Base-by-base conservation (phyloP, 352 stramenopile species). In the Phytopythium montanum region DNA sequence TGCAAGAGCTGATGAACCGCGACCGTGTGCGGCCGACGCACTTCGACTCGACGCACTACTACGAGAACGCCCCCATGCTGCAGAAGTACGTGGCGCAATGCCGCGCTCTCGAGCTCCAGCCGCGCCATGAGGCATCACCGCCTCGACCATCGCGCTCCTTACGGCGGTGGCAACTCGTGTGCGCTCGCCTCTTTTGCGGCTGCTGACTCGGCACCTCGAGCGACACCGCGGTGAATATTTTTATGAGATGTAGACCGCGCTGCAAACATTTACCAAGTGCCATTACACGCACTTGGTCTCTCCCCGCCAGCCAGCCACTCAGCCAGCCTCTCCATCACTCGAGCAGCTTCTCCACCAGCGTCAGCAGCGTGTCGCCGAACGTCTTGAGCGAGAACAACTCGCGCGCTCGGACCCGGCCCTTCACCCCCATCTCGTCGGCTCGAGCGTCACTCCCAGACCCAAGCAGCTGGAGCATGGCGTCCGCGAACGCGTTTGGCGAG, bases 31-130 rank as follows among this genome's bases (percentile, higher is more conserved):
- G 83, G 7, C 72, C 78, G 26, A 84, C 76, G 26, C 81, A 81
- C 52, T 92, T 93, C 56, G 85, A 94, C 49, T 92, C 81, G n/a
- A 85, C 77, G 44, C 85, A 94, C 54, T 94, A 94, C 58, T 94
- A 94, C 64, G 85, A 94, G 59, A 83, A 89, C 45, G 81, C 85
- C 12, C 85, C 85, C 1, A 91, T 94, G 82, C 64, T 94, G 53
- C 82, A 94, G 62, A 94, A 94, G 56, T 94, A 94, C 59, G 77
- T 94, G 41, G 76, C 69, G 9, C 79, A 89, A 14, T 92, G 79
- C 49, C 79, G 82, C 3, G 82, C 88, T 23, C 62, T 86, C 50
- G 60, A 89, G 50, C 56, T 61, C 50, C 21, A 71, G 41, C 60
- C 67, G 51, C 60, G 61, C 31, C 52, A 70, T 59, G 55, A 62